Conservation (phyloP, 768 basidiomycete genomes). For the Gautieria morchelliformis region DNA sequence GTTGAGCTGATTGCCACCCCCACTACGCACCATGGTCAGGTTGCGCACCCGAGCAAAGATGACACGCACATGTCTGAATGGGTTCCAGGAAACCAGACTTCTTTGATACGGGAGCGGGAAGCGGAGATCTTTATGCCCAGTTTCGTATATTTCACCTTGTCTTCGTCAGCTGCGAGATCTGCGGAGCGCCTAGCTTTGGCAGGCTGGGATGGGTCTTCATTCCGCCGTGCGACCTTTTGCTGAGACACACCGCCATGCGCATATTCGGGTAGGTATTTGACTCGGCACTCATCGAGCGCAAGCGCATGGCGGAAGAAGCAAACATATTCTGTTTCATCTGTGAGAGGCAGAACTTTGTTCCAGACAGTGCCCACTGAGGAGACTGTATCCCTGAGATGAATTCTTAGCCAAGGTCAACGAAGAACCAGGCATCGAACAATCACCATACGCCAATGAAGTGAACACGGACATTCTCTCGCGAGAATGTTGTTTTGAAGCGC, state of each 20-base stretch:
- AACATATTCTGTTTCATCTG: constrained; percentile 23
- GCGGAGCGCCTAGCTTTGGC: constrained; percentile 1
- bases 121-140: no score
- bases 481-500: constrained; percentile 29
- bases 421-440: not conserved
- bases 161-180: not conserved
- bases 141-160: no score
- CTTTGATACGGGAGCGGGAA: constrained; percentile 19
- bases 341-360: constrained; percentile 22
- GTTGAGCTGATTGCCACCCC: constrained; percentile 13
- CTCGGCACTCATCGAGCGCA: constrained; percentile 37
- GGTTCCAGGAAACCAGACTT: constrained; percentile 34
- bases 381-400: constrained; percentile 33
- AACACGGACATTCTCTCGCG: constrained; percentile 23
- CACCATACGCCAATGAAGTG: constrained; percentile 38
- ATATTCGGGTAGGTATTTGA: constrained; percentile 39
- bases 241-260: constrained; percentile 12
- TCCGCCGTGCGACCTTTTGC: not conserved
- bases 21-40: constrained; percentile 6
- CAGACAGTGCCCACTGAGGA: constrained; percentile 33
- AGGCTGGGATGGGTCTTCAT: no score
- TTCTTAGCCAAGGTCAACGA: no score
- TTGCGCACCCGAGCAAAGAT: not conserved
- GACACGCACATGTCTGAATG: constrained; percentile 30
- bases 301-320: constrained; percentile 38